phyloP scores from a whole-genome alignment of 441 rosid species.

The Eutrema salsugineum region DNA sequence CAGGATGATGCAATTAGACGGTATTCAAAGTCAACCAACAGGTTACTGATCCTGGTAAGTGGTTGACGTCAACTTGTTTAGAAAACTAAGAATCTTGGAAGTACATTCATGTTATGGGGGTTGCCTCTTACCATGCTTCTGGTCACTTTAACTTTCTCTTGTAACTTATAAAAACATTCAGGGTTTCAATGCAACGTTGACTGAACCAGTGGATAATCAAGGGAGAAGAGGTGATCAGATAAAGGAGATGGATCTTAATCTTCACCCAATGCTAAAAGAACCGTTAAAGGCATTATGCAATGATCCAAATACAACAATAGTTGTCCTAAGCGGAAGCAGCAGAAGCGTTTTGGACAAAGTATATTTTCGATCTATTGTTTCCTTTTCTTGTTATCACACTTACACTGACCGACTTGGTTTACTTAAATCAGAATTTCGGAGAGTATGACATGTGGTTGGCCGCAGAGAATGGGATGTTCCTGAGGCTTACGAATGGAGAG shows the following conservation, averaged over 20 bases:
- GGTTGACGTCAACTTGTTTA: conserved; percentile 30
- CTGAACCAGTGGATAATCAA: conserved; percentile 86
- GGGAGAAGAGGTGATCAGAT: conserved; percentile 96
- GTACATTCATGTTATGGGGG: background rate
- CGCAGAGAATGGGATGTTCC: conserved; percentile 98
- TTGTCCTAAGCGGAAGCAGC: conserved; percentile 87
- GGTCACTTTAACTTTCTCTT: background rate
- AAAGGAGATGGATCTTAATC: conserved; percentile 90
- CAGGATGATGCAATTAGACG: conserved; percentile 62
- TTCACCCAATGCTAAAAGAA: conserved; percentile 81
- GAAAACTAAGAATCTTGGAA: background rate
- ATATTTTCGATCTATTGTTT: background rate
- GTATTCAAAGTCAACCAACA: conserved; percentile 69
- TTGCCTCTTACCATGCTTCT: background rate
- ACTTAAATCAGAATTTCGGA: conserved; percentile 64
- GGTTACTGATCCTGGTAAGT: conserved; percentile 84
- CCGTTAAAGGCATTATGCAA: conserved; percentile 62
- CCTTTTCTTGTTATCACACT: background rate
- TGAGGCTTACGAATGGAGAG: conserved; percentile 71
- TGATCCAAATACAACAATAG: conserved; percentile 73
- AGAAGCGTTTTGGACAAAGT: conserved; percentile 67
- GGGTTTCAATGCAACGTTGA: conserved; percentile 97
- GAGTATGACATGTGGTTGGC: conserved; percentile 95
- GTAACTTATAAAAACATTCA: conserved; percentile 29
- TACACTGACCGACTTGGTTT: conserved; percentile 5